Conservation (phyloP, 2,329 filamentous ascomycete species). For the Daldinia sp. region DNA sequence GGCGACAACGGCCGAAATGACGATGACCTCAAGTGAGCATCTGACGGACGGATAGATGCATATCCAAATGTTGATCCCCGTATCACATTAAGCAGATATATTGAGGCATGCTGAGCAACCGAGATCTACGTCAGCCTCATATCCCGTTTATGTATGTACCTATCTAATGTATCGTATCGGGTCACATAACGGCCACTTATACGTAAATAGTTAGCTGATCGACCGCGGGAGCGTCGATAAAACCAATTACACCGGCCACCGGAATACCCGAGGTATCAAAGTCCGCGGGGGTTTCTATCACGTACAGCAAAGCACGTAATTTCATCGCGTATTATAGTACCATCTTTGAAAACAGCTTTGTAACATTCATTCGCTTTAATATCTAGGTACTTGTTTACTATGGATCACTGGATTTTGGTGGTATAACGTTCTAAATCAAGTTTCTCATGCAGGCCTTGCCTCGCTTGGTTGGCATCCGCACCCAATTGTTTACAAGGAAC, state of each 20-base stretch:
- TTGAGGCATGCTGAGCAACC: not conserved
- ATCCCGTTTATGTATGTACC: constrained; percentile 1
- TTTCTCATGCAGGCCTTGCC: not conserved
- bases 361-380: not conserved
- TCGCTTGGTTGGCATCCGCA: not conserved
- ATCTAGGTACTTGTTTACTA: not conserved
- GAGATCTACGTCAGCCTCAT: constrained; percentile 34
- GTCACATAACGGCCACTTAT: constrained; percentile 13
- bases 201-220: constrained; percentile 30
- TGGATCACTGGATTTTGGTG: not conserved
- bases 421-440: not conserved
- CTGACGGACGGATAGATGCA: constrained; percentile 2
- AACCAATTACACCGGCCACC: constrained; percentile 28
- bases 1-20: not conserved
- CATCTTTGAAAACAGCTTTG: not conserved
- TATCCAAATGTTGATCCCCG: constrained; percentile 4
- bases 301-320: not conserved
- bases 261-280: constrained; percentile 19
- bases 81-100: too few species aligned
- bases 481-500: constrained; percentile 21
- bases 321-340: not conserved
- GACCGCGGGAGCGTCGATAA: constrained; percentile 34
- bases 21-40: not conserved
- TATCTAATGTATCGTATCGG: not conserved
- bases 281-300: constrained; percentile 20